Percentiles rank a stretch among this genome's conserved stretches.
These are phyloP conservation scores for Ophiostoma perfectum DNA, from an alignment of 2,329 filamentous ascomycete genomes.

Conservation along the genomic window DNA sequence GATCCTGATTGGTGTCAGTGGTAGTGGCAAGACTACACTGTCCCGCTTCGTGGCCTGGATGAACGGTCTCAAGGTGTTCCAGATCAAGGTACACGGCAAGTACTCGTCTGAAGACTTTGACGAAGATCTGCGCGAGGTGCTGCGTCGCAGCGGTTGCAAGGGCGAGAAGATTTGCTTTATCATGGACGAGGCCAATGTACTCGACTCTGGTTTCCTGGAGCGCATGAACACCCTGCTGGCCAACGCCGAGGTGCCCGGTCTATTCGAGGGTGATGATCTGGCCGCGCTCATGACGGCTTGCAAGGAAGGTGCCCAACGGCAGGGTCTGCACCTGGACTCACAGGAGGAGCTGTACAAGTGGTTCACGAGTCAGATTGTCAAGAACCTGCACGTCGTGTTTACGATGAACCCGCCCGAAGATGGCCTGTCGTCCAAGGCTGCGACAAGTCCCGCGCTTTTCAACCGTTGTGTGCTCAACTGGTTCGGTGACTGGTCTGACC, in stretches of 20 bases:
- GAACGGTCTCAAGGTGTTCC: constrained; percentile 98
- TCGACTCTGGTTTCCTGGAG: constrained; percentile 97
- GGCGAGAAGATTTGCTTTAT: constrained; percentile 99
- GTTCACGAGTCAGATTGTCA: constrained; percentile 99
- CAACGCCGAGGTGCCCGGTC: constrained; percentile 97
- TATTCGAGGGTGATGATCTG: constrained; percentile 98
- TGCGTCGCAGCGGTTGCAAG: constrained; percentile 91
- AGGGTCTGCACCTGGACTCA: constrained; percentile 90
- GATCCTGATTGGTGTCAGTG: constrained; percentile 96
- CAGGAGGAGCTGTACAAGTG: constrained; percentile 99
- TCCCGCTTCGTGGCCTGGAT: constrained; percentile 99
- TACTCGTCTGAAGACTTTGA: constrained; percentile 99
- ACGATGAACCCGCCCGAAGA: constrained; percentile 99
- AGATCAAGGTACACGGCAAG: constrained; percentile 99
- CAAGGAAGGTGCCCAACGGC: constrained; percentile 94
- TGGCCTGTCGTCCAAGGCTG: constrained; percentile 89
- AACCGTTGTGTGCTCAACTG: constrained; percentile 99
- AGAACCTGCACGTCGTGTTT: constrained; percentile 98
- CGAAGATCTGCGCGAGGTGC: constrained; percentile 88
- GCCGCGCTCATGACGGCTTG: constrained; percentile 98
- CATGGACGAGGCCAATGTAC: constrained; percentile 98
- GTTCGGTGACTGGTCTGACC: constrained; percentile 99
- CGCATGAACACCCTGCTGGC: constrained; percentile 98
- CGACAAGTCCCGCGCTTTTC: constrained; percentile 95
- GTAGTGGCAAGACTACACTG: constrained; percentile 95